Conservation (phyloP, 140 eudicot species). For the Bidens hawaiensis region DNA sequence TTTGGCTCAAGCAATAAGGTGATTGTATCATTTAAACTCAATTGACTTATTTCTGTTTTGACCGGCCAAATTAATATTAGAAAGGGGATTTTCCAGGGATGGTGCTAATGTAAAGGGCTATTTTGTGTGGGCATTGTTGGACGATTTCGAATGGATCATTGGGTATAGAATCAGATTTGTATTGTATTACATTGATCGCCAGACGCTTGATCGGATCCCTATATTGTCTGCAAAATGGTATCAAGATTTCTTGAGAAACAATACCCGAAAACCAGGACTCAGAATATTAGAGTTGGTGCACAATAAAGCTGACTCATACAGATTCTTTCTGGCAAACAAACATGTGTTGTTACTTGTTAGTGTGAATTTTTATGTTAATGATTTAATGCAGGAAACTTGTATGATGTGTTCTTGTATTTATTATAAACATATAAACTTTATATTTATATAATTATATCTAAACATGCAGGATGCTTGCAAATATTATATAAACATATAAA, state of each 20-base stretch:
- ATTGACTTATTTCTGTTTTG: neutral
- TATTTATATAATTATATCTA: too few species aligned
- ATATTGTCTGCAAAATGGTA: constrained; percentile 74
- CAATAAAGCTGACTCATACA: constrained; percentile 6
- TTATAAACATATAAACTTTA: too few species aligned
- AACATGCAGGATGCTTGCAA: too few species aligned
- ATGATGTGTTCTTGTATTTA: neutral
- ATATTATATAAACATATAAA: too few species aligned
- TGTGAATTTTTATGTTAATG: neutral
- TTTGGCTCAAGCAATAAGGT: constrained; percentile 68
- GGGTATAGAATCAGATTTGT: constrained; percentile 61
- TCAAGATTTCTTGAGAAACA: constrained; percentile 51
- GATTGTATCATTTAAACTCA: neutral
- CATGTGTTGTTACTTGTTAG: constrained; percentile 3
- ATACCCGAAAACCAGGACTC: neutral
- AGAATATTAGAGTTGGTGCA: neutral
- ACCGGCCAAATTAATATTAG: neutral
- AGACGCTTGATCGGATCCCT: constrained; percentile 59
- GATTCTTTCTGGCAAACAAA: neutral
- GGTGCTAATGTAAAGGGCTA: constrained; percentile 88
- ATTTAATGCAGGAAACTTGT: neutral
- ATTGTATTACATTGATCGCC: constrained; percentile 53
- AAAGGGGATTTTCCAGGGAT: constrained; percentile 28
- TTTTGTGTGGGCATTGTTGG: constrained; percentile 85
- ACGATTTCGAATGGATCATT: constrained; percentile 70